Base-by-base conservation (phyloP, 2,329 filamentous ascomycete species). In the Akanthomyces muscarius region DNA sequence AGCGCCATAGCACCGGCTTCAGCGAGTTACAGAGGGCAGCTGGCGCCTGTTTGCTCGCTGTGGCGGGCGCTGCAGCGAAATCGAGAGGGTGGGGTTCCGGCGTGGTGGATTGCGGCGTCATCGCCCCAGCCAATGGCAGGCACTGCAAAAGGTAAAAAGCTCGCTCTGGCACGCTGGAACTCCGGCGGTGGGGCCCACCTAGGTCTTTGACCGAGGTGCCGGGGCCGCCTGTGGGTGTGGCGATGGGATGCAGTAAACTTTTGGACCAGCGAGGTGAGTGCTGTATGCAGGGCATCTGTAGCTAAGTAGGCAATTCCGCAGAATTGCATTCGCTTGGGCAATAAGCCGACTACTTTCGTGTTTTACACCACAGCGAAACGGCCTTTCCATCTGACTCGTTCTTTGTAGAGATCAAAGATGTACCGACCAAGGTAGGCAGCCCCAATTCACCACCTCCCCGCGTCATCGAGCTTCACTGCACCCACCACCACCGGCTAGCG, bases 201-300 rank as follows among this genome's bases (percentile, higher is more conserved):
- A 3, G 13, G 8, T 36, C 33, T 53, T 58, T 63, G 61, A 53
- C 61, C 61, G 61, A 63, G 61, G 61, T 63, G 61, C 51, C 53
- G 52, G 53, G 33, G 21, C 10, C 13, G 58, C 14, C 36, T 23
- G 36, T 41, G 18, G 53, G 10, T n/a, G 50, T 47, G 58, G 58
- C 58, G 33, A 23, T 45, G 47, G 16, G 14, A 44, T 42, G 45
- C 13, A 6, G 23, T 28, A 48, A 16, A 1, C 13, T 16, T 41
- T 41, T 16, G 38, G 13, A 41, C 16, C 38, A 41, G 13, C 38
- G 38, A 41, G 38, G 38, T 16, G 36, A 38, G 38, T 16, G 38
- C 38, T 41, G 38, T 41, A 11, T 41, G 36, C 52, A 7, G 10
- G 16, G 8, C 8, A 10, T 36, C 33, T 10, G 33, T 36, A 30